Conservation (phyloP, 495 filamentous ascomycete species). For the Talaromyces liani region DNA sequence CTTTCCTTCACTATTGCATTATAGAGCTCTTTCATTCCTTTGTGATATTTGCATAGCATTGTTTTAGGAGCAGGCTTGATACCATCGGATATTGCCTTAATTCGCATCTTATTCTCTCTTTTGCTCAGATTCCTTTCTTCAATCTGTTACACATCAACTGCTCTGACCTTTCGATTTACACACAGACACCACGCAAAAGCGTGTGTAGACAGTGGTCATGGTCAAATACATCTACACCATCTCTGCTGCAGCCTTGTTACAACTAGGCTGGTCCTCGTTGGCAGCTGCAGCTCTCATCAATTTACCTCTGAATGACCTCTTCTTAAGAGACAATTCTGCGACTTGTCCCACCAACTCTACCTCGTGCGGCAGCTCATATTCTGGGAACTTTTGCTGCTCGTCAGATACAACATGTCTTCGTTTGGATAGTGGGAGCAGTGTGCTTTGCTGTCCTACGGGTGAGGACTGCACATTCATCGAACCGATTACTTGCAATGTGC, state of each 20-base stretch:
- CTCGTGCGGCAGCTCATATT: slow-evolving; percentile 49
- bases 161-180: not conserved
- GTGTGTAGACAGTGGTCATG: not conserved
- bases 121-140: not conserved
- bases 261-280: slow-evolving; percentile 7
- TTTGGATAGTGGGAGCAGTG: slow-evolving; percentile 59
- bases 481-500: slow-evolving; percentile 64
- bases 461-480: slow-evolving; percentile 55
- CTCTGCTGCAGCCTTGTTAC: not conserved
- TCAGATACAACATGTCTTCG: slow-evolving; percentile 51
- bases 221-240: not conserved
- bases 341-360: slow-evolving; percentile 39
- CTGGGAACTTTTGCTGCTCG: slow-evolving; percentile 71
- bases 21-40: not conserved
- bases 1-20: not conserved
- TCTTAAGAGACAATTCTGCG: slow-evolving; percentile 9
- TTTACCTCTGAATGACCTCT: not conserved
- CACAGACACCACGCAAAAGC: not conserved
- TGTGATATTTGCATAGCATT: not conserved
- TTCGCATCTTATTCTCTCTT: not conserved
- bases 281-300: not conserved
- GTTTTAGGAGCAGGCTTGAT: not conserved
- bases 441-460: slow-evolving; percentile 69
- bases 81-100: not conserved
- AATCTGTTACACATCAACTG: not conserved